A percentile compares a stretch with the other conserved stretches of the same genome.
These are phyloP conservation scores for Leishmania braziliensis DNA, from an alignment of 208 protist species.

Conservation along the genomic window DNA sequence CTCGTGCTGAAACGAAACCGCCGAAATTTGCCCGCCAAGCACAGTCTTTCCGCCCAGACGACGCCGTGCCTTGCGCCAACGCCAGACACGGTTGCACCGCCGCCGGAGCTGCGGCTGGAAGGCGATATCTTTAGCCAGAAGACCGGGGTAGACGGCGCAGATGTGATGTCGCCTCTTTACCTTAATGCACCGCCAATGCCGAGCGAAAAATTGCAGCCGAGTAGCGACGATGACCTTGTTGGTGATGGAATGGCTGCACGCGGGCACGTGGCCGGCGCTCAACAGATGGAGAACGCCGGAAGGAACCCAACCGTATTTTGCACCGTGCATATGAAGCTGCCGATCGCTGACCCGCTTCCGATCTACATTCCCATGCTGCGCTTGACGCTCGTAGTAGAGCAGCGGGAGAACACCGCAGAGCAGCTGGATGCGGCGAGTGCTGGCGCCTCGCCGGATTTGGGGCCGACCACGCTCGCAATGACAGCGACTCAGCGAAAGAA, in stretches of 20 bases:
- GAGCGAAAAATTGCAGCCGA: neutral
- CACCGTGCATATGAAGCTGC: slow-evolving; percentile 32
- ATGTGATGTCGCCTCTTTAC: slow-evolving; percentile 53
- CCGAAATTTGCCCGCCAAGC: slow-evolving; percentile 41
- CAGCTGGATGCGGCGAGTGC: slow-evolving; percentile 12
- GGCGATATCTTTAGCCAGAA: neutral
- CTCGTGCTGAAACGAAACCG: slow-evolving; percentile 58
- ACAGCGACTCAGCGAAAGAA: slow-evolving; percentile 41
- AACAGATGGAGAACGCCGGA: neutral
- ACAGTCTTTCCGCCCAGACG: slow-evolving; percentile 43
- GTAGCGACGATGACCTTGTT: neutral
- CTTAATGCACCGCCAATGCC: slow-evolving; percentile 29
- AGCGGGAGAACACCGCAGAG: slow-evolving; percentile 18
- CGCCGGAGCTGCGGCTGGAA: slow-evolving; percentile 5
- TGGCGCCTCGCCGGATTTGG: neutral
- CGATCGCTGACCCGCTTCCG: slow-evolving; percentile 20
- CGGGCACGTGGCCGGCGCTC: neutral
- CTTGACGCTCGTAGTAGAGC: slow-evolving; percentile 16
- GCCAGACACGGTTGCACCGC: slow-evolving; percentile 4
- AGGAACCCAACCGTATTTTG: slow-evolving; percentile 46
- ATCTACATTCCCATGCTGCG: slow-evolving; percentile 44
- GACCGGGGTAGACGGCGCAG: neutral
- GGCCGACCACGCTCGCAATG: slow-evolving; percentile 14
- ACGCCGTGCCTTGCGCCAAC: slow-evolving; percentile 50
- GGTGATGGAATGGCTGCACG: neutral